Percentiles rank a stretch among this genome's conserved stretches.
These are phyloP conservation scores for Syzygium grande DNA, from an alignment of 345 rosid genomes.

Conservation along the genomic window DNA sequence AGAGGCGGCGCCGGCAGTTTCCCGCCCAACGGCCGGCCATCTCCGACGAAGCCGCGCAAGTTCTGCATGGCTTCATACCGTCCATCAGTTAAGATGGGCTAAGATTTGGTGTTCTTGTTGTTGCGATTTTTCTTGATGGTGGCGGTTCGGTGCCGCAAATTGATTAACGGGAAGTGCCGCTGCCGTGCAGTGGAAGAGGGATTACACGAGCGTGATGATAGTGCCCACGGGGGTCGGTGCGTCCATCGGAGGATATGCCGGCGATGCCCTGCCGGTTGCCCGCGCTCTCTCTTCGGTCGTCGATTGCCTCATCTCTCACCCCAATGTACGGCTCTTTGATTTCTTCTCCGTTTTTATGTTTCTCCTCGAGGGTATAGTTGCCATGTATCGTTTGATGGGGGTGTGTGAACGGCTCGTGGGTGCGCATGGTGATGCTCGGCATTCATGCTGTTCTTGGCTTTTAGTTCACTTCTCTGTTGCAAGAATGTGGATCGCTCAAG, in stretches of 20 bases:
- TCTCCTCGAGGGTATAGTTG: not conserved
- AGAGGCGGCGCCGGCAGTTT: not conserved
- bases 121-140: not conserved
- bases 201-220: slow-evolving; percentile 56
- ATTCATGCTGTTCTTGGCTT: not conserved
- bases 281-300: slow-evolving; percentile 50
- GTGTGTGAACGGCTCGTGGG: not conserved
- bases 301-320: slow-evolving; percentile 61
- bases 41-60: not conserved
- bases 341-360: not conserved
- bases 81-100: not conserved
- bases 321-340: slow-evolving; percentile 22
- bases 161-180: not conserved
- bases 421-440: not conserved
- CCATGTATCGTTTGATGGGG: not conserved
- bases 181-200: slow-evolving; percentile 32
- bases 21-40: not conserved
- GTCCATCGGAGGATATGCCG: slow-evolving; percentile 53
- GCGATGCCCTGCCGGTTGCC: slow-evolving; percentile 55
- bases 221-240: slow-evolving; percentile 62
- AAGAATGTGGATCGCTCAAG: not conserved
- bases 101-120: not conserved
- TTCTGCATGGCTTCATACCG: slow-evolving; percentile 11
- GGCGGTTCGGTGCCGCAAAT: not conserved
- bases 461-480: not conserved